Evolutionary conservation across 1,284 basidiomycete species (phyloP).

Genomic region (Austroboletus novae-zelandiae): DNA sequence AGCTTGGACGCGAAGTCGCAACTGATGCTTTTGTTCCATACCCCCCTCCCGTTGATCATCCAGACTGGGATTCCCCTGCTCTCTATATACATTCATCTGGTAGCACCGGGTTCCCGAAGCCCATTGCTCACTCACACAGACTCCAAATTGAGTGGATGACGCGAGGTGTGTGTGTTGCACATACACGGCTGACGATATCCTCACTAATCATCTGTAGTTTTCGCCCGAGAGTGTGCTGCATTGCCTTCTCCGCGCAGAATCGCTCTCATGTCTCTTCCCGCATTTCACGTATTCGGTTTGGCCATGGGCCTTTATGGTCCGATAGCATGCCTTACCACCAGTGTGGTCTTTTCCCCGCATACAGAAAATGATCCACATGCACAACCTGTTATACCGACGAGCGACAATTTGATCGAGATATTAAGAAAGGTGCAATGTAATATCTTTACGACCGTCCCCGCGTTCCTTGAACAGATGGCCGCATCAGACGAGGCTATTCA

Average conservation of each 20-base stretch:
- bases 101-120: background rate
- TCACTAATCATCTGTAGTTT: constrained; percentile 5
- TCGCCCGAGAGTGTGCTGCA: background rate
- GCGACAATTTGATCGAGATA: constrained; percentile 13
- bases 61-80: constrained; percentile 17
- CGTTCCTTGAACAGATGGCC: constrained; percentile 23
- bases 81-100: background rate
- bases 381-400: constrained; percentile 19
- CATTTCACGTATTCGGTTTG: constrained; percentile 28
- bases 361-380: constrained; percentile 8
- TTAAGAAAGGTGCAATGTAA: constrained; percentile 4
- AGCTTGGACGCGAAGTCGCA: constrained; percentile 30
- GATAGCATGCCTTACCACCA: constrained; percentile 7
- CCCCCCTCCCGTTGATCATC: constrained; percentile 10
- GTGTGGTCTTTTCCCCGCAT: constrained; percentile 17
- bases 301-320: constrained; percentile 15
- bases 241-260: constrained; percentile 16
- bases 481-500: constrained; percentile 5
- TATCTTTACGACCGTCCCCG: constrained; percentile 18
- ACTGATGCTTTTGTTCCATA: constrained; percentile 30
- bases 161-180: constrained; percentile 15
- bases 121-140: constrained; percentile 16
- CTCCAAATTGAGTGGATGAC: constrained; percentile 25
- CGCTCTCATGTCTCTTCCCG: constrained; percentile 24
- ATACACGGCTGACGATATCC: background rate